Evolutionary conservation across 352 stramenopile genomes (phyloP).

Genomic region (Phytophthora constricta): DNA sequence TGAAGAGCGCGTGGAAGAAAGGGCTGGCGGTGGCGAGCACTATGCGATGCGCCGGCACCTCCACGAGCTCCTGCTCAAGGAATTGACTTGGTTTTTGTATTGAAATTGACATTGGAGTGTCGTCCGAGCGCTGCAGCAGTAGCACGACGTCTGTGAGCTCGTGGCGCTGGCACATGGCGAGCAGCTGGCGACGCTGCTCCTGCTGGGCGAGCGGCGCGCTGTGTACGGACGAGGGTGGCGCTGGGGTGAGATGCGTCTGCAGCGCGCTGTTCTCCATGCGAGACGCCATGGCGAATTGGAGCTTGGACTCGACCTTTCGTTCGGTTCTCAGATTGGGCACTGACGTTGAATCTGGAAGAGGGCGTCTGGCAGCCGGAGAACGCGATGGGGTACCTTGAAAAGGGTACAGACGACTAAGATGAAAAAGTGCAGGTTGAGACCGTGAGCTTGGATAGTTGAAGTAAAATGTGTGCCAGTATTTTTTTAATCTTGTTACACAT

Average conservation of each 20-base stretch:
- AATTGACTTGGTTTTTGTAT: slow-evolving; percentile 22
- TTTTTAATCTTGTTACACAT: too few relatives aligned
- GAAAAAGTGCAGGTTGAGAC: too few relatives aligned
- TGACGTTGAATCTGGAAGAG: slow-evolving; percentile 8
- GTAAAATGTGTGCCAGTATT: too few relatives aligned
- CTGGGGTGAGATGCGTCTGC: neutral
- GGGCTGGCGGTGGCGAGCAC: slow-evolving; percentile 66
- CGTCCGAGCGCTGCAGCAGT: slow-evolving; percentile 54
- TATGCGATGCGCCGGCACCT: slow-evolving; percentile 66
- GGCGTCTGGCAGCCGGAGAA: too few relatives aligned
- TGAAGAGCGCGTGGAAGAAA: slow-evolving; percentile 83
- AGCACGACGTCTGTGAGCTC: slow-evolving; percentile 75
- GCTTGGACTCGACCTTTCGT: slow-evolving; percentile 6
- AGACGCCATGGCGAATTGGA: slow-evolving; percentile 18
- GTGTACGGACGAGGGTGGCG: slow-evolving; percentile 15
- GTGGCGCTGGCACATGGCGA: slow-evolving; percentile 48
- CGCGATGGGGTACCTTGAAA: too few relatives aligned
- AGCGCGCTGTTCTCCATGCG: slow-evolving; percentile 39
- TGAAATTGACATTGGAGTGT: too few relatives aligned
- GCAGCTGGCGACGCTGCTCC: slow-evolving; percentile 54
- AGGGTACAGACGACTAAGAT: too few relatives aligned
- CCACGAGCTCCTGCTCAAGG: slow-evolving; percentile 11
- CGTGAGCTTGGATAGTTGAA: too few relatives aligned
- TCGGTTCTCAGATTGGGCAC: slow-evolving; percentile 23
- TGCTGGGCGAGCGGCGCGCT: slow-evolving; percentile 22